A percentile compares a stretch with the other conserved stretches of the same genome.
phyloP scores from a whole-genome alignment of 805 yeast species.

The Myxozyma monticola region DNA sequence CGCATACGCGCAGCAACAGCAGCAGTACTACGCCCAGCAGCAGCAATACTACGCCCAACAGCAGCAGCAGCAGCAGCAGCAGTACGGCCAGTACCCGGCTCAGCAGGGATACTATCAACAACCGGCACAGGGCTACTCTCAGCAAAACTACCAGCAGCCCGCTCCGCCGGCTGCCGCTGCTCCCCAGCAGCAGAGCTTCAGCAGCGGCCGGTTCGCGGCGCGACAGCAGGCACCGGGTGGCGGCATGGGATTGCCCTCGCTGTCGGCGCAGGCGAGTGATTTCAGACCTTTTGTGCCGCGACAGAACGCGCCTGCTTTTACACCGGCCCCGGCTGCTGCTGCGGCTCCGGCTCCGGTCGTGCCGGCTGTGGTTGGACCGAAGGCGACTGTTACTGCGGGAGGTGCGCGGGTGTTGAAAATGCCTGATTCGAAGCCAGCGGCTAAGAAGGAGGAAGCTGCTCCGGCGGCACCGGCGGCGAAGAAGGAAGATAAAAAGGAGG shows the following conservation, averaged over 20 bases:
- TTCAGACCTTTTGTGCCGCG: slow-evolving; percentile 24
- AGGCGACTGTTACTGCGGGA: slow-evolving; percentile 8
- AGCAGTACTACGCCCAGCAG: slow-evolving; percentile 10
- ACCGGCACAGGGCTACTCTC: slow-evolving; percentile 19
- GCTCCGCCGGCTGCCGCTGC: slow-evolving; percentile 29
- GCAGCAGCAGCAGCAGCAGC: slow-evolving; percentile 14
- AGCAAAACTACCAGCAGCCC: slow-evolving; percentile 30
- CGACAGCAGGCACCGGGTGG: slow-evolving; percentile 7
- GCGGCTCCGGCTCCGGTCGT: too few relatives aligned
- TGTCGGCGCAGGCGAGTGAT: slow-evolving; percentile 20
- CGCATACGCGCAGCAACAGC: slow-evolving; percentile 5
- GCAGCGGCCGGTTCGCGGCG: slow-evolving; percentile 23
- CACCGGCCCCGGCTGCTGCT: neutral
- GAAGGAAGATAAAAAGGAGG: slow-evolving; percentile 9
- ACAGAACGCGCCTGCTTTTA: slow-evolving; percentile 4
- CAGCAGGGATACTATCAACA: slow-evolving; percentile 21
- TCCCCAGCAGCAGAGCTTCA: slow-evolving; percentile 17
- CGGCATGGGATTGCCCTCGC: too few relatives aligned
- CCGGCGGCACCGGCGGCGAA: slow-evolving; percentile 21
- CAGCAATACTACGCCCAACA: slow-evolving; percentile 11
- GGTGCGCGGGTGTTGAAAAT: slow-evolving; percentile 10
- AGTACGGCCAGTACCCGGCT: slow-evolving; percentile 8
- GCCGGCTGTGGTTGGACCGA: slow-evolving; percentile 1
- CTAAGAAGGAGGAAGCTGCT: slow-evolving; percentile 17
- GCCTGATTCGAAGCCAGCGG: slow-evolving; percentile 25